Base-by-base conservation (phyloP, 495 filamentous ascomycete species). In the Aspergillus asperescens region DNA sequence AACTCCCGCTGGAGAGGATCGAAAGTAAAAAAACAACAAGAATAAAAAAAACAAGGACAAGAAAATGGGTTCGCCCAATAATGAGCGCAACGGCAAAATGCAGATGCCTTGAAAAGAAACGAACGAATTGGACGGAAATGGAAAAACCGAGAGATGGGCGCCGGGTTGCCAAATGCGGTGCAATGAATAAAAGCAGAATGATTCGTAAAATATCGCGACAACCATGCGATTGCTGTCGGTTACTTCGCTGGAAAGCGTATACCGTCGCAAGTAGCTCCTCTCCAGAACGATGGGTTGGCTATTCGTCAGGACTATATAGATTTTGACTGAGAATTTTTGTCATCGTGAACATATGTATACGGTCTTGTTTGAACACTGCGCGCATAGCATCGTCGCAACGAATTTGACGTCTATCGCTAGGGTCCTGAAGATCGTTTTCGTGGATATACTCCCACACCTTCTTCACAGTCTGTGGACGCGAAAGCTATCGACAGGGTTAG, bases 291-390 rank as follows among this genome's bases (percentile, higher is more conserved):
- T 16, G 5, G 16, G 37, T 38, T 4, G 32, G 55, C 58, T 72
- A 85, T 70, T 87, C 84, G 46, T 85, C 84, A 29, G 71, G 69
- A 29, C 73, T 78, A 60, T 83, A 88, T 53, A 88, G 65, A 55
- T 88, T 83, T 62, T 82, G 76, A 49, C 78, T 81, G 10, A 89
- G 76, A 18, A 88, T 80, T 67, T 88, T 88, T 72, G 93, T 96
- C 90, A 96, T 95, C 35, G 89, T 90, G 63, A 98, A 97, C 94
- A 98, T 98, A 61, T 96, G 89, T 29, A 98, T 85, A 57, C 81
- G 87, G 54, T 90, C 86, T 59, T 85, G 80, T 65, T 92, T 92
- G 75, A 98, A 97, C 3, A 98, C 87, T 1, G 84, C 83, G 28
- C 87, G 81, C 84, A 98, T 82, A 41, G 81, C 79, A 31, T 95